A percentile compares a stretch with the other conserved stretches of the same genome.
These are phyloP conservation scores for Mucor indicus DNA, from an alignment of 371 early-diverging fungal species.

Conservation along the genomic window DNA sequence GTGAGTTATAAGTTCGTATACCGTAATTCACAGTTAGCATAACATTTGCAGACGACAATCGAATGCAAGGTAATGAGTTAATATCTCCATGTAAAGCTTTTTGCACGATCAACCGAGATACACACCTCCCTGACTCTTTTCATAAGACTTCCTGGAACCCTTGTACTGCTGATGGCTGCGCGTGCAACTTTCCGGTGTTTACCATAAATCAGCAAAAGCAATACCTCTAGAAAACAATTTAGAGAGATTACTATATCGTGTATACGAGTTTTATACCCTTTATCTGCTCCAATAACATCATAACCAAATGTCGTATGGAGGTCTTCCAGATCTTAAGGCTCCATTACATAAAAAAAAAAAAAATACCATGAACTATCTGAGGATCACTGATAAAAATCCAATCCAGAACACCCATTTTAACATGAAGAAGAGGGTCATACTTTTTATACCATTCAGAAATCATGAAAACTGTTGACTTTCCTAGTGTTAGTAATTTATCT, in stretches of 20 bases:
- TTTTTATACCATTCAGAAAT: slow-evolving; percentile 19
- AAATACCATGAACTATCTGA: slow-evolving; percentile 14
- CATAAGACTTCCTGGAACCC: no score
- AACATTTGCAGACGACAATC: no score
- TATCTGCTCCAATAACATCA: slow-evolving; percentile 3
- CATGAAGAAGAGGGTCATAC: slow-evolving; percentile 13
- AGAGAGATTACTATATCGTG: background rate
- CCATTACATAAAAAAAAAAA: slow-evolving; percentile 8
- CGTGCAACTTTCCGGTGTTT: no score
- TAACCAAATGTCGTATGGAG: slow-evolving; percentile 9
- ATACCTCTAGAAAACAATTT: background rate
- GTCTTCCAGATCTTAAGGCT: slow-evolving; percentile 8
- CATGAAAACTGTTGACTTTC: slow-evolving; percentile 3
- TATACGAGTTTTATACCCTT: slow-evolving; percentile 7
- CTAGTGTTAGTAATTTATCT: slow-evolving; percentile 13
- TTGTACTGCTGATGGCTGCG: no score
- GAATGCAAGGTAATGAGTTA: no score
- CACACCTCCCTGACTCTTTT: no score
- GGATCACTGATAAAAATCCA: slow-evolving; percentile 22
- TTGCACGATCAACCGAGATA: no score
- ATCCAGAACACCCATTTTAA: slow-evolving; percentile 16
- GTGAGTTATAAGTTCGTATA: no score
- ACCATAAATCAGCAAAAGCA: background rate
- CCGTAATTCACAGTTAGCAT: no score
- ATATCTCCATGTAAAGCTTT: no score